Base-by-base conservation (phyloP, 768 basidiomycete species). In the Calocera cornea region DNA sequence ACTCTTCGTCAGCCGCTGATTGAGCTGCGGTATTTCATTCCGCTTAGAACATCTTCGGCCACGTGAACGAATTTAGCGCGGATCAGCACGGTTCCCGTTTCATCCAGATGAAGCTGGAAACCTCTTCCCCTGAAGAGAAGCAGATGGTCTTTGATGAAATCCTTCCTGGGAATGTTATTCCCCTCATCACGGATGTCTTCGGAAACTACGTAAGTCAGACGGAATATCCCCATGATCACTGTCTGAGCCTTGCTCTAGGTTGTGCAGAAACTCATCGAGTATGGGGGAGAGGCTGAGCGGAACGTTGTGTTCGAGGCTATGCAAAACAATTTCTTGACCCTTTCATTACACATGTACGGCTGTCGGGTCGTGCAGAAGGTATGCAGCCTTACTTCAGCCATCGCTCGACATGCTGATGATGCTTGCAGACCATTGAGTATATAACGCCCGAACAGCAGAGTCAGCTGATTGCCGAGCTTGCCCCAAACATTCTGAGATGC, bases 1-100 rank as follows among this genome's bases (percentile, higher is more conserved):
- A 64, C 34, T 60, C 41, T 67, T 47, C 41, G 12, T 41, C 50
- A 29, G 63, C 24, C 38, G 14, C 29, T 7, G 19, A 2, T 27
- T 22, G 3, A 12, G 71, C 22, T 31, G 24, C n/a, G 22, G 11
- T 2, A 5, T n/a, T 22, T 16, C 44, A 19, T 47, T 17, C 44
- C 19, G 5, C 19, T 22, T 69, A 97, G 95, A 92, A 95, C 72
- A 87, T 99, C 70, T 81, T 82, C 50, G 91, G 91, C 8, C 84
- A 89, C 75, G 76, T 95, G 66, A 87, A 90, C 41, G 95, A 97
- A 76, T 99, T 99, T 75, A 88, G 90, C 68, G 85, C 86, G 16
- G 95, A 98, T 76, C 95, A 97, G 74, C 90, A 95, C 70, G 95
- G 94, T n/a, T 97, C 94, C n/a, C 86, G 95, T 10, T 93, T 97